phyloP scores from a whole-genome alignment of 257 asterid genomes.

The Nicotiana benthamiana region DNA sequence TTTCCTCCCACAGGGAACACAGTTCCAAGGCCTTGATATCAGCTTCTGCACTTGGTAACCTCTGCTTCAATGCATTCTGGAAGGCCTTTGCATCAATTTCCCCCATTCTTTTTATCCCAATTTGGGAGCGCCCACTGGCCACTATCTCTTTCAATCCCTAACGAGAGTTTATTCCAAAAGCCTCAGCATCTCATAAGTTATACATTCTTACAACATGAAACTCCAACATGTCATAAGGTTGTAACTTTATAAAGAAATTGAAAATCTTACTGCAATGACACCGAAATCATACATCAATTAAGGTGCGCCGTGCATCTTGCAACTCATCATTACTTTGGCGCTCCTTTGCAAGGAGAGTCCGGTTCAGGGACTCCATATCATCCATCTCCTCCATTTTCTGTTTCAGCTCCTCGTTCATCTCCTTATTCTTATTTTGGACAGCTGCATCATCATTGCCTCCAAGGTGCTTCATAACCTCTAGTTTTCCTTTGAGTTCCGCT shows the following conservation, averaged over 20 bases:
- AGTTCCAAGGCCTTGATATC: conserved; percentile 42
- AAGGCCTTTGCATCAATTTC: conserved; percentile 62
- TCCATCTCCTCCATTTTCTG: conserved; percentile 34
- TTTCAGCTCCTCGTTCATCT: conserved; percentile 25
- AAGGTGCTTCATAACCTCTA: conserved; percentile 37
- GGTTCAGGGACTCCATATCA: conserved; percentile 15
- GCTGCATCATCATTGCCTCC: conserved; percentile 40
- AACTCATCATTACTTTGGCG: conserved; percentile 31
- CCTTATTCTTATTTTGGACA: conserved; percentile 28
- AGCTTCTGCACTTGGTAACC: conserved; percentile 44
- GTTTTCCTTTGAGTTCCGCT: conserved; percentile 29
- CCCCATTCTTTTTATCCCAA: conserved; percentile 77
- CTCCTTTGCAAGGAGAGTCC: conserved; percentile 20
- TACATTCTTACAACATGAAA: background rate
- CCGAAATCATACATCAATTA: conserved; percentile 12
- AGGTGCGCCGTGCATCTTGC: conserved; percentile 26
- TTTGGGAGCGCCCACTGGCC: conserved; percentile 35
- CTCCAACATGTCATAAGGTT: background rate
- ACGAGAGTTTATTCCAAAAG: background rate
- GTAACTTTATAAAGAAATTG: background rate
- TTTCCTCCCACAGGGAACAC: conserved; percentile 68
- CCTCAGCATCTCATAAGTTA: background rate
- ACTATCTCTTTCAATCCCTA: conserved; percentile 50
- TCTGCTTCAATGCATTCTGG: conserved; percentile 41
- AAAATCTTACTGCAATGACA: background rate